Evolutionary conservation across 2,329 filamentous ascomycete genomes (phyloP), one percentile per base, ranked within the genome.

Genomic region (Monilinia fructicola): DNA sequence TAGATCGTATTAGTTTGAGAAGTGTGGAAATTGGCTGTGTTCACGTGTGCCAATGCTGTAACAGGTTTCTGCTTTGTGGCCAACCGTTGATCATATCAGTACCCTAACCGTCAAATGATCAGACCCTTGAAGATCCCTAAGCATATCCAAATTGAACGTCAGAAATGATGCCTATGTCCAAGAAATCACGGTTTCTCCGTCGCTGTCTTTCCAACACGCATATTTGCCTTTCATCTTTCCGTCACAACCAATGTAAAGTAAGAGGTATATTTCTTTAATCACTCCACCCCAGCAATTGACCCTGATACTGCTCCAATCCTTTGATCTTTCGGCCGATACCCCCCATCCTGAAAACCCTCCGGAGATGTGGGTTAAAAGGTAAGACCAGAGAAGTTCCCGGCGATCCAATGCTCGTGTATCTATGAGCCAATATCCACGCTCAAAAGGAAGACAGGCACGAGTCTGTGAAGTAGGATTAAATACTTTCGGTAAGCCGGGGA

Each of bases 201-300:
- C 82, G 0, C 83, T 85, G 76, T 88, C 92, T 62, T 89, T 77
- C 91, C 92, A 96, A 58, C 79, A 79, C 18, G 85, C 80, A 0
- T 84, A 84, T 11, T 84, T 84, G 9, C 79, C 80, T 67, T 84
- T 83, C 21, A 93, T 77, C 68, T 82, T 82, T 42, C 89, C 82
- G 66, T 85, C 82, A 72, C 89, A 94, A 0, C 87, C 90, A 18
- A 93, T 78, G 74, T 90, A 94, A 0, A 96, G 77, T 50, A 93
- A 76, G 4, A 95, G 78, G 76, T 92, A 96, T 44, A 91, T 82
- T 73, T 96, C 89, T 64, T 86, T 83, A 0, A 86, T 85, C 0
- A 92, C 79, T 69, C 89, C 84, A 0, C 90, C 93, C 88, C 91
- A 97, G 74, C 91, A 91, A 75, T 90, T 95, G 1, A 94, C 76